These are phyloP conservation scores for Aegilops longissima DNA, from an alignment of 176 grass and related monocot genomes.

Conservation along the genomic window DNA sequence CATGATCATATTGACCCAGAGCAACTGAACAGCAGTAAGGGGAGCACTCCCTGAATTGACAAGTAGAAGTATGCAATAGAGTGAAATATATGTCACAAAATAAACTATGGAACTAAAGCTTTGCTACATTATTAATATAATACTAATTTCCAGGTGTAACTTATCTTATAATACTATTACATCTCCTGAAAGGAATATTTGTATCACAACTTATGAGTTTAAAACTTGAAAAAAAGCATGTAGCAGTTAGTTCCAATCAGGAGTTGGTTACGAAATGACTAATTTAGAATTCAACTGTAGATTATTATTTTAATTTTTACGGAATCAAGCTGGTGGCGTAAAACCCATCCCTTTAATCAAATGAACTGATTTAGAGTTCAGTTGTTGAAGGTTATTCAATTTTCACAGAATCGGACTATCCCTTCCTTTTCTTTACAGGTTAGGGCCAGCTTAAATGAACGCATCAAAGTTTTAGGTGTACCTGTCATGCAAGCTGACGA, in stretches of 20 bases:
- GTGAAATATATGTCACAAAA: background rate
- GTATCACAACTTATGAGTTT: background rate
- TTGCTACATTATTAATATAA: background rate
- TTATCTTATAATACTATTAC: background rate
- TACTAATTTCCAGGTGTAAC: background rate
- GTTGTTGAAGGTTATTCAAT: background rate
- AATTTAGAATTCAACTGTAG: background rate
- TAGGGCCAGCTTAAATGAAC: background rate
- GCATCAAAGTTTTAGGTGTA: constrained; percentile 26
- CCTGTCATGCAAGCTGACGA: constrained; percentile 92
- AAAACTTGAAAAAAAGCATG: background rate
- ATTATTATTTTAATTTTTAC: background rate
- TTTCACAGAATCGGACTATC: background rate
- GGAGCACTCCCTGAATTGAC: constrained; percentile 69
- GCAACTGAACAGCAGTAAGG: constrained; percentile 94
- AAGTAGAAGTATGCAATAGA: constrained; percentile 8
- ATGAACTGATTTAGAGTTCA: constrained; percentile 6
- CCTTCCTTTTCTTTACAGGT: background rate
- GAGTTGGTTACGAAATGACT: background rate
- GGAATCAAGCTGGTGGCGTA: background rate
- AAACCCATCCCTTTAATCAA: background rate
- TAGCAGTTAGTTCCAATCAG: background rate
- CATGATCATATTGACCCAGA: constrained; percentile 99
- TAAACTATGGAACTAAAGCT: background rate
- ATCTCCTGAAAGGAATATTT: background rate